A percentile compares a stretch with the other conserved stretches of the same genome.
Evolutionary conservation across 2,329 filamentous ascomycete species (phyloP).

Genomic region (Cladosporium halotolerans): DNA sequence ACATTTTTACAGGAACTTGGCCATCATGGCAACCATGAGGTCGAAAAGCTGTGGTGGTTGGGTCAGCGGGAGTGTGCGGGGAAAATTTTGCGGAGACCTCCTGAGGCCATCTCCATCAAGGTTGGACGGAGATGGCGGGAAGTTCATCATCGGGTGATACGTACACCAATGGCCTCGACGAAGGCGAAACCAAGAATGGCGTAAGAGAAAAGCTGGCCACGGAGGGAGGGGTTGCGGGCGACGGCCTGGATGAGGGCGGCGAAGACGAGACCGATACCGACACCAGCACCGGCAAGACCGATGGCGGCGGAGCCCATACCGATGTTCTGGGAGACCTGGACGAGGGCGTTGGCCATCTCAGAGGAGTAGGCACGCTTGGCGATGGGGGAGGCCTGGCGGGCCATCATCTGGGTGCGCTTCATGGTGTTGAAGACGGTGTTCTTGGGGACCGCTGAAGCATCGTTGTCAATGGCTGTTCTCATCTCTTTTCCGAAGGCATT

Average conservation of each 20-base stretch:
- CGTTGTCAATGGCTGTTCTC: constrained; percentile 8
- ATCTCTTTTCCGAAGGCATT: constrained; percentile 4
- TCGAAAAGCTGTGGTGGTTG: constrained; percentile 57
- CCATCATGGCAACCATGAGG: constrained; percentile 89
- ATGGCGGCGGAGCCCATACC: constrained; percentile 87
- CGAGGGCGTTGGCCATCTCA: constrained; percentile 81
- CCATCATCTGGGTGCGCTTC: constrained; percentile 58
- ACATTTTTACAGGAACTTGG: constrained; percentile 50
- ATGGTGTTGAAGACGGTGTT: constrained; percentile 63
- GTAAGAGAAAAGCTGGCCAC: constrained; percentile 93
- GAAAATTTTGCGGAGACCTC: constrained; percentile 10
- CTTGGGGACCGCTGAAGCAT: constrained; percentile 28
- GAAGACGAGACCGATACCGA: constrained; percentile 90
- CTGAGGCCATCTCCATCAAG: constrained; percentile 8
- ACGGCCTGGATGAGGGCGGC: constrained; percentile 78
- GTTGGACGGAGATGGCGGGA: not conserved
- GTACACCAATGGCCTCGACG: constrained; percentile 76
- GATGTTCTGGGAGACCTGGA: constrained; percentile 85
- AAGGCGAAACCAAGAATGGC: constrained; percentile 94
- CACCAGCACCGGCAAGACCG: constrained; percentile 86
- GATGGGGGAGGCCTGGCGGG: constrained; percentile 35
- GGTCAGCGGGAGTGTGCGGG: constrained; percentile 1
- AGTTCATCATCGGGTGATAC: constrained; percentile 8
- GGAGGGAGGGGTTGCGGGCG: constrained; percentile 88
- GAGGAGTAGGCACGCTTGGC: constrained; percentile 68